Evolutionary conservation across 257 asterid species (phyloP).

Genomic region (Cinchona pubescens): DNA sequence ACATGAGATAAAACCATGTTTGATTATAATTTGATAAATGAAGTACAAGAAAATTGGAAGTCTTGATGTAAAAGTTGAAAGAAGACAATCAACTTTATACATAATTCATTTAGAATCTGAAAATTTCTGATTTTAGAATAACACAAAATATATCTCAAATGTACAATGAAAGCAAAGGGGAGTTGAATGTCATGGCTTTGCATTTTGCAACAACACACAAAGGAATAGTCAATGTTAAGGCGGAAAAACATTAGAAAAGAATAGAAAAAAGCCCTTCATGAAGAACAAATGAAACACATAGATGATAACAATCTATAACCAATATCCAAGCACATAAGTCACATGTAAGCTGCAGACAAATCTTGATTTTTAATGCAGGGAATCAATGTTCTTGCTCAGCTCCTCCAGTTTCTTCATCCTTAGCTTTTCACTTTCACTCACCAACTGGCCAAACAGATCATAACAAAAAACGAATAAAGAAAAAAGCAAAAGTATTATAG

Average conservation of each 20-base stretch:
- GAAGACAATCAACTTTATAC: not conserved
- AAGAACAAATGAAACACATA: not conserved
- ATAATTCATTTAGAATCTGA: not conserved
- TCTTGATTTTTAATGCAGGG: conserved; percentile 38
- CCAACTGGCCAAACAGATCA: conserved; percentile 47
- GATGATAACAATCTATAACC: conserved; percentile 7
- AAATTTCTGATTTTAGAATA: not conserved
- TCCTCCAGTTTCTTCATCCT: conserved; percentile 87
- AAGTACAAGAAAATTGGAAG: not conserved
- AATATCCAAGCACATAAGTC: conserved; percentile 12
- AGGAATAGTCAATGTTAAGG: not conserved
- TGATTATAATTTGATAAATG: not conserved
- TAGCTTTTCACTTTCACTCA: conserved; percentile 74
- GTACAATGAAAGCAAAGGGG: not conserved
- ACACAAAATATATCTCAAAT: not conserved
- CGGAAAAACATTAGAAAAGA: not conserved
- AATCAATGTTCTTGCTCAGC: conserved; percentile 71
- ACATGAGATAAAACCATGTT: not conserved
- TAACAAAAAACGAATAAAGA: not conserved
- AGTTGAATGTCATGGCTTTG: conserved; percentile 9
- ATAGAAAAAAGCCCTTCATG: not conserved
- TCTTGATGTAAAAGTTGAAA: not conserved
- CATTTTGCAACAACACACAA: not conserved
- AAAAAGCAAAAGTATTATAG: not conserved
- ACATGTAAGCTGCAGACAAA: conserved; percentile 9